These are phyloP conservation scores for Fusarium pseudoanthophilum DNA, from an alignment of 2,329 filamentous ascomycete genomes.

Conservation along the genomic window DNA sequence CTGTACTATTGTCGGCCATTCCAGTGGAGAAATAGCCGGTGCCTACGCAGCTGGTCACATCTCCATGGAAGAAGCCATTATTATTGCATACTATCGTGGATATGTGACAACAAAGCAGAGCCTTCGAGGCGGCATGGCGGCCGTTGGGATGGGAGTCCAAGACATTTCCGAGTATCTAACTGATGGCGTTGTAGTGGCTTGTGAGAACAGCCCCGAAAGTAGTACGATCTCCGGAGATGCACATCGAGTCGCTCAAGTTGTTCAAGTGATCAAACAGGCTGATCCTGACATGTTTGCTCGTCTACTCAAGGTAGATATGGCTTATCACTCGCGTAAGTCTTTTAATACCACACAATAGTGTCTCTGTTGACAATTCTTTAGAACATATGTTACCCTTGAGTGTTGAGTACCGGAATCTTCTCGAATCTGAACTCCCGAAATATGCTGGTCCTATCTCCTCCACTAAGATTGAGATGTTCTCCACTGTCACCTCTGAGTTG, in stretches of 20 bases:
- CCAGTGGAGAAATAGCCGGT: constrained; percentile 23
- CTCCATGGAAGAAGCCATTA: constrained; percentile 9
- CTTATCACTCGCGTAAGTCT: constrained; percentile 21
- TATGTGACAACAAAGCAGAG: background rate
- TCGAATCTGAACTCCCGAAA: background rate
- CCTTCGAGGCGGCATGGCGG: constrained; percentile 4
- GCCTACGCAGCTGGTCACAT: constrained; percentile 12
- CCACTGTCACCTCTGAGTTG: constrained; percentile 53
- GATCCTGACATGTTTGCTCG: constrained; percentile 6
- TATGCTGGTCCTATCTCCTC: rapidly evolving
- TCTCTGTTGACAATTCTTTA: background rate
- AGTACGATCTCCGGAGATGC: constrained; percentile 9
- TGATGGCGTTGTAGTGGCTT: constrained; percentile 3
- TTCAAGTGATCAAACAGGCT: background rate
- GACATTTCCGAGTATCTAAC: background rate
- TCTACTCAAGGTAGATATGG: background rate
- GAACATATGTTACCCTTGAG: constrained; percentile 45
- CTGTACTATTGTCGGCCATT: constrained; percentile 12
- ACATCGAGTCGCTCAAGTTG: background rate
- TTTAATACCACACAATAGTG: no score
- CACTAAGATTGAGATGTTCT: constrained; percentile 40
- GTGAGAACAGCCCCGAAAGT: constrained; percentile 17
- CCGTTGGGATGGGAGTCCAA: background rate
- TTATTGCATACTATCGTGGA: constrained; percentile 9
- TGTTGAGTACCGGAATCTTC: background rate